Percentiles rank a stretch among this genome's conserved stretches.
Evolutionary conservation across 2,329 filamentous ascomycete genomes (phyloP).

Genomic region (Plenodomus lindquistii): DNA sequence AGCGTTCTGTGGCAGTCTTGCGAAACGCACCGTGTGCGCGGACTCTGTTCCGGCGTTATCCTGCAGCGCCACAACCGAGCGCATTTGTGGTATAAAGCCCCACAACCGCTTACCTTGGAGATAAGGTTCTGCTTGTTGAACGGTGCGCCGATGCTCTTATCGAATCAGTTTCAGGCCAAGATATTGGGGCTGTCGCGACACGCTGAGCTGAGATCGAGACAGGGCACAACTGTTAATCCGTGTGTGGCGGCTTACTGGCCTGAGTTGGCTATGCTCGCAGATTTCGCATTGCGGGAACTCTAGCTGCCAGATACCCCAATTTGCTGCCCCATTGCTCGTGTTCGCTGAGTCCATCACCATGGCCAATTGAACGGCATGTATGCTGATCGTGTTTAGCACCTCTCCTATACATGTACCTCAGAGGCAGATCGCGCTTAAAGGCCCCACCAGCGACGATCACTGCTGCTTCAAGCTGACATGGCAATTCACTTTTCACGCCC

Average conservation of each 20-base stretch:
- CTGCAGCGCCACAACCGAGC: not conserved
- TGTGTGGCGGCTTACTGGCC: not conserved
- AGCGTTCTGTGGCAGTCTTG: not conserved
- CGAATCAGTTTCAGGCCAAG: not conserved
- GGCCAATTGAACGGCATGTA: not conserved
- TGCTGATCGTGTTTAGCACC: not conserved
- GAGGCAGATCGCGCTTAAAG: not conserved
- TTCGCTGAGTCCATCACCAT: not conserved
- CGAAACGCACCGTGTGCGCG: not conserved
- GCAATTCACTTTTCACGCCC: not conserved
- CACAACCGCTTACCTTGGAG: not conserved
- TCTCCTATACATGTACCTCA: not conserved
- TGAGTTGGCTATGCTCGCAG: not conserved
- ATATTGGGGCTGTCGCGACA: not conserved
- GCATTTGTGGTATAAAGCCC: not conserved
- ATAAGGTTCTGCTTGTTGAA: not conserved
- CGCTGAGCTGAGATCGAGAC: not conserved
- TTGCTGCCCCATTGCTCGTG: not conserved
- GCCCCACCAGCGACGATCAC: not conserved
- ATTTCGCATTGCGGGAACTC: not conserved
- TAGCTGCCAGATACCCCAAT: not conserved
- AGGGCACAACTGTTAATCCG: not conserved
- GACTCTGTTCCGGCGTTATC: not conserved
- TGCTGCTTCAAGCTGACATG: not conserved
- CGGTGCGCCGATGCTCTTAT: not conserved